Base-by-base conservation (phyloP, 2,329 filamentous ascomycete genomes). In the Gaeumannomyces sp. region DNA sequence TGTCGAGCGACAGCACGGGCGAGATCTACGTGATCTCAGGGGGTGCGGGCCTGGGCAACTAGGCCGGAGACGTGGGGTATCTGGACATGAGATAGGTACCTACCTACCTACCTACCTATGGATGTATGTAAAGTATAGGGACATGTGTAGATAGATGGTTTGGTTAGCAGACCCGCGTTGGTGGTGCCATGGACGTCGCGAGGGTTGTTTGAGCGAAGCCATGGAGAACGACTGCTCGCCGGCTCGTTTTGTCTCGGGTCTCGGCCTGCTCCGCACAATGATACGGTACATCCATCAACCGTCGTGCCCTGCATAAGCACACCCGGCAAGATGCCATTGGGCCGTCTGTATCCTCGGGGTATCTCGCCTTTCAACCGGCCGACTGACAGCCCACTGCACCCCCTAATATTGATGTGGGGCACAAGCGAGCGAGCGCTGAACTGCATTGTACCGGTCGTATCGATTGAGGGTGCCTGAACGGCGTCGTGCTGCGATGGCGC, bases 1-100 rank as follows among this genome's bases (percentile, higher is more conserved):
- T 85, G 72, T 81, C 76, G 63, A 81, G 78, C 50, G 84, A 86
- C 70, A 68, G 77, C 0, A 83, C 81, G 0, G 84, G 84, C 0
- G 84, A 87, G 73, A 79, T 85, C 45, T 84, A 80, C 69, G 76
- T 84, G 50, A 68, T 71, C 35, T 69, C 69, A 38, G 68, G 69
- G 27, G 68, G 57, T 7, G 28, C 28, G 25, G 57, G 57, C 57
- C 57, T 59, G 27, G 57, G 57, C 16, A 27, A 31, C 13, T 59
- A 59, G 25, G 57, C 25, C 1, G 8, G 22, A n/a, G 33, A 5
- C 35, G 4, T 4, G 35, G 14, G 45, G 2, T 11, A 19, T 7
- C 2, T 50, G 45, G 16, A 2, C 4, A 6, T 50, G 45, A 1
- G 19, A n/a, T 35, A 10, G 35, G 11, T 53, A n/a, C n/a, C n/a